A percentile compares a stretch with the other conserved stretches of the same genome.
phyloP scores from a whole-genome alignment of 495 filamentous ascomycete genomes.

The Baudoinia panamericana region DNA sequence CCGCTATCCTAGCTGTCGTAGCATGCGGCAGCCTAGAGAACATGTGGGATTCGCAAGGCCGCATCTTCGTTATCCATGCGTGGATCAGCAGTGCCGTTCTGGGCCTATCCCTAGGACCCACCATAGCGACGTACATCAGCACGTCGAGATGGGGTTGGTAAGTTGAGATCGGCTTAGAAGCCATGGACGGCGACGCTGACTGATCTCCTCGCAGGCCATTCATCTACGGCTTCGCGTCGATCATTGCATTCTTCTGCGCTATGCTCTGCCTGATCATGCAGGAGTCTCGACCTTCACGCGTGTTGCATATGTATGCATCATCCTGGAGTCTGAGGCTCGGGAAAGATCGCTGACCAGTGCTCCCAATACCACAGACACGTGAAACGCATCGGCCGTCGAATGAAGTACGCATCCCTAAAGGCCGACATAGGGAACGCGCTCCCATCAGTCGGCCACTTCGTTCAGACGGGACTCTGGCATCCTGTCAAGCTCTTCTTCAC shows the following conservation, averaged over 20 bases:
- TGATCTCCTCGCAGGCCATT: conserved; percentile 15
- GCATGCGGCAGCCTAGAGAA: conserved; percentile 42
- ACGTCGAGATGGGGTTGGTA: conserved; percentile 5
- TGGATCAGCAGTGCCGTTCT: conserved; percentile 36
- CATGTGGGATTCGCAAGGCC: conserved; percentile 35
- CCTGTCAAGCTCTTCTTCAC: conserved; percentile 36
- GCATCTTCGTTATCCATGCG: conserved; percentile 38
- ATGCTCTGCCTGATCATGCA: conserved; percentile 6
- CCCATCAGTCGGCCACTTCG: conserved; percentile 30
- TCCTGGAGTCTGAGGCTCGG: too few species aligned
- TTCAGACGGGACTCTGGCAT: conserved; percentile 32
- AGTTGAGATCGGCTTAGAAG: neutral
- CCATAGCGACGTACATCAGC: conserved; percentile 34
- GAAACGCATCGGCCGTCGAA: too few species aligned
- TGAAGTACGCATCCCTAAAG: too few species aligned
- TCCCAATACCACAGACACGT: too few species aligned
- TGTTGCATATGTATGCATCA: too few species aligned
- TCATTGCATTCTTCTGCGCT: conserved; percentile 2
- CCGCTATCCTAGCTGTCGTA: conserved; percentile 39
- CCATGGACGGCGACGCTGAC: neutral
- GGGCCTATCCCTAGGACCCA: conserved; percentile 35
- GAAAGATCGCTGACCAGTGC: too few species aligned
- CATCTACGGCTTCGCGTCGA: conserved; percentile 18
- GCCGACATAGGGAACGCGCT: too few species aligned
- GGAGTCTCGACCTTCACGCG: conserved; percentile 13